Evolutionary conservation across 306 rosid genomes (phyloP), one percentile per base, ranked within the genome.

Genomic region (Dalbergia oliveri): DNA sequence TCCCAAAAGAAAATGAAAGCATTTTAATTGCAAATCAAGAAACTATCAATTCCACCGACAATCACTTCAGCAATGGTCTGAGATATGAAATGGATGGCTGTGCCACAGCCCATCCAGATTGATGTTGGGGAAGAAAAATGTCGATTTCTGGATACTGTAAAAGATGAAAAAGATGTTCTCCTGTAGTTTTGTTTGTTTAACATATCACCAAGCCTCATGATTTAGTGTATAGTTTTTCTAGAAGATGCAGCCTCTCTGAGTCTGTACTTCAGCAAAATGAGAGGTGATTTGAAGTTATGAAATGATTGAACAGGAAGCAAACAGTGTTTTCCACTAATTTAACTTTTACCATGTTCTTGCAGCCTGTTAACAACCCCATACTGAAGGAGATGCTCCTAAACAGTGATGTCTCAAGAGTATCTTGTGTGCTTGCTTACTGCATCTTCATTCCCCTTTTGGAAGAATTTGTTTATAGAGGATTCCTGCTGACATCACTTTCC

Each of bases 391-490:
- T 92, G 61, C 89, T 94, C 31, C 85, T 35, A 14, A 74, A 77
- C 58, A 86, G 88, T 81, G 76, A 84, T 71, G 76, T 87, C 69
- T 89, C 97, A 56, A 89, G 80, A 82, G 84, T 88, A 23, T 84
- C 87, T 49, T 89, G 91, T 76, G 82, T 85, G 44, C 68, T 86
- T 58, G 88, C 83, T 60, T 90, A 89, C 63, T 94, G 98, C 69
- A 54, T 88, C 76, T 66, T 86, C 45, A 84, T 92, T 70, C 98
- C 98, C 19, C 39, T 94, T 50, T 80, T 92, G 82, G 97, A 92
- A 83, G 98, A 91, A 82, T 76, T 84, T 73, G 85, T 94, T 56
- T 94, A 89, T 54, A 88, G 97, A 79, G 92, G 97, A n/a, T 94
- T 90, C 85, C 84, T 94, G 59, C 73, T 94, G 68, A 83, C 89